These are phyloP conservation scores for Luzula sylvatica DNA, from an alignment of 176 grass and related monocot genomes.

Conservation along the genomic window DNA sequence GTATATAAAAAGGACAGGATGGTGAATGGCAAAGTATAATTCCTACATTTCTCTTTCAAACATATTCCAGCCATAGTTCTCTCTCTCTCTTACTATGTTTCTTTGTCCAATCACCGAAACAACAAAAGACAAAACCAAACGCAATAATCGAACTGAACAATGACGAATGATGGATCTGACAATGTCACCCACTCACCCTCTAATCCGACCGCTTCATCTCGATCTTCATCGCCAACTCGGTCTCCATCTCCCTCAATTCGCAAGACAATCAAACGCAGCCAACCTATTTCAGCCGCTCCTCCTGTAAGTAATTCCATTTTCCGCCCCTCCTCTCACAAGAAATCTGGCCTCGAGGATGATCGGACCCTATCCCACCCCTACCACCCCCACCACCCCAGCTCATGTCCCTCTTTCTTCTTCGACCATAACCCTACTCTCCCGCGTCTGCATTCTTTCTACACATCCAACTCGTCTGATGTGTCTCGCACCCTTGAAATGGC, in stretches of 20 bases:
- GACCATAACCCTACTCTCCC: constrained; percentile 13
- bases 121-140: neutral
- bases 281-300: constrained; percentile 75
- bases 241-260: constrained; percentile 27
- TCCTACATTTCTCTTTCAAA: too few species aligned
- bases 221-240: neutral
- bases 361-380: neutral
- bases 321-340: constrained; percentile 25
- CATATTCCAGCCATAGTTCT: neutral
- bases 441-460: neutral
- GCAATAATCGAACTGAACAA: too few species aligned
- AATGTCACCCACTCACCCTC: neutral
- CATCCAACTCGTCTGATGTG: constrained; percentile 32
- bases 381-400: neutral
- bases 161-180: constrained; percentile 13
- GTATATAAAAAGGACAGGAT: too few species aligned
- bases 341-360: constrained; percentile 11
- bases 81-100: neutral
- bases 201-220: too few species aligned
- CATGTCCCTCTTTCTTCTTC: neutral
- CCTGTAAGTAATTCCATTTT: constrained; percentile 22
- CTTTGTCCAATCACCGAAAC: neutral
- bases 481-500: constrained; percentile 78
- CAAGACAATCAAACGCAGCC: too few species aligned
- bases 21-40: too few species aligned